Evolutionary conservation across 176 grass and related monocot species (phyloP).

Genomic region (Carex pumila): DNA sequence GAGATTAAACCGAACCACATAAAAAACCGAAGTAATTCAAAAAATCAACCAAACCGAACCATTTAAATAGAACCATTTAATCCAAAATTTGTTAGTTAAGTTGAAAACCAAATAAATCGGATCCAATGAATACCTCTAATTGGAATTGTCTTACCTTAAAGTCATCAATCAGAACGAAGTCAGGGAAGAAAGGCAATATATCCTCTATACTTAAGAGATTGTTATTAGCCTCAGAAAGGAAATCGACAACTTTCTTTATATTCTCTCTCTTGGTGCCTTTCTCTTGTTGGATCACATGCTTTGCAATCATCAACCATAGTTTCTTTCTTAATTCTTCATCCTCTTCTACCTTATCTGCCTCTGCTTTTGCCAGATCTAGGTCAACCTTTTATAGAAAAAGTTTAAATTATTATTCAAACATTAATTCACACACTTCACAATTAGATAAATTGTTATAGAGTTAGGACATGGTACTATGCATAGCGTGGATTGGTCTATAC

Average conservation of each 20-base stretch:
- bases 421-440: neutral
- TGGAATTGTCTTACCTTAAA: constrained; percentile 67
- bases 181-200: constrained; percentile 94
- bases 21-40: too few relatives aligned
- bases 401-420: neutral
- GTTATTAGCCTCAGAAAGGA: constrained; percentile 75
- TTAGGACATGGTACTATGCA: too few relatives aligned
- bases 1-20: too few relatives aligned
- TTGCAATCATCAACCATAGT: constrained; percentile 94
- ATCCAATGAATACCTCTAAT: neutral
- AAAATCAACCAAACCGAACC: too few relatives aligned
- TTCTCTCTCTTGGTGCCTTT: constrained; percentile 96
- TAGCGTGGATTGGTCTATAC: too few relatives aligned
- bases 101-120: too few relatives aligned
- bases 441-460: neutral
- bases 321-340: constrained; percentile 96
- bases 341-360: constrained; percentile 98
- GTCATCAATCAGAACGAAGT: constrained; percentile 96
- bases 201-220: constrained; percentile 98
- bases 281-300: constrained; percentile 98
- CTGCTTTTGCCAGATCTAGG: constrained; percentile 91
- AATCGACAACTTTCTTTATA: constrained; percentile 95
- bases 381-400: constrained; percentile 50
- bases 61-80: too few relatives aligned
- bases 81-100: too few relatives aligned